A percentile compares a stretch with the other conserved stretches of the same genome.
Conservation (phyloP, 2,329 filamentous ascomycete species). For the Calonectria honghensis region DNA sequence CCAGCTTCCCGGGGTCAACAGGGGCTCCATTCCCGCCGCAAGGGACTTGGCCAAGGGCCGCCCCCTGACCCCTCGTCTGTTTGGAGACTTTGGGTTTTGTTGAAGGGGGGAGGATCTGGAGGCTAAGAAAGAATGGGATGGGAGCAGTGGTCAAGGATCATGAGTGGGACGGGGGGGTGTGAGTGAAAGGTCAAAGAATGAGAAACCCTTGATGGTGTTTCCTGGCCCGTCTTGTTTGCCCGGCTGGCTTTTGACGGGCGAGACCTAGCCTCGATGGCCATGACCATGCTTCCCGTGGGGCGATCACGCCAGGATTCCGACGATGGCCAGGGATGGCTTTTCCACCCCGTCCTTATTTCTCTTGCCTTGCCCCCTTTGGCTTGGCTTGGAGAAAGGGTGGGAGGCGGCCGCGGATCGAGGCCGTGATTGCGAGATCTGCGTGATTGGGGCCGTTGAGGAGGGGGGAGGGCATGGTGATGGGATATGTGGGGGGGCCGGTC, state of each 20-base stretch:
- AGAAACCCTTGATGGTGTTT: background rate
- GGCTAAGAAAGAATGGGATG: conserved; percentile 10
- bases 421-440: conserved; percentile 45
- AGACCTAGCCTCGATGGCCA: conserved; percentile 25
- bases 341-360: conserved; percentile 24
- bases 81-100: conserved; percentile 27
- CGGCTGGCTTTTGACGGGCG: conserved; percentile 13
- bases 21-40: conserved; percentile 36
- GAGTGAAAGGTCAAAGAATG: background rate
- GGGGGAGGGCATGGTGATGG: conserved; percentile 30
- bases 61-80: conserved; percentile 35
- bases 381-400: conserved; percentile 22
- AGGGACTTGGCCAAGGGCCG: conserved; percentile 29
- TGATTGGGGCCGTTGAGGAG: conserved; percentile 36
- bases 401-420: conserved; percentile 38
- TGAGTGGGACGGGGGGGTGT: background rate
- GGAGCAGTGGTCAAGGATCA: conserved; percentile 19
- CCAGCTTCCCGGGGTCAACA: conserved; percentile 32
- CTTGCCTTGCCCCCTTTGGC: conserved; percentile 12
- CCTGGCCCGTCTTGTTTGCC: conserved; percentile 12
- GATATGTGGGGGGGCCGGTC: conserved; percentile 31
- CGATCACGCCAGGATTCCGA: conserved; percentile 43
- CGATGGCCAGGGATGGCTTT: conserved; percentile 27
- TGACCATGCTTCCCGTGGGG: conserved; percentile 39
- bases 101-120: conserved; percentile 36